Evolutionary conservation across 768 basidiomycete species (phyloP).

Genomic region (Leccinum rimulosum): DNA sequence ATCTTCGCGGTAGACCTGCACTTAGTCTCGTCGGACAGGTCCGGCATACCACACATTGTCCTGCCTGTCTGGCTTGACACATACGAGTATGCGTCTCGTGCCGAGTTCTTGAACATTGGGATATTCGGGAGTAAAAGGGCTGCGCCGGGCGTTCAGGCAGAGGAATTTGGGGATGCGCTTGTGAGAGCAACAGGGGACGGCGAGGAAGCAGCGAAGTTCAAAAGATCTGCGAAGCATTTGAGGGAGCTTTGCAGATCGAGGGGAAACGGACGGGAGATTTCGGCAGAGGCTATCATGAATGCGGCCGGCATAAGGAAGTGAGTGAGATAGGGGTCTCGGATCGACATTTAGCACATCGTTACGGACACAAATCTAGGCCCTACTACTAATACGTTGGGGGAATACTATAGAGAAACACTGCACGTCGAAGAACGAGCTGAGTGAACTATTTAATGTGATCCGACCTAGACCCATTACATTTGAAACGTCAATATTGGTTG

Average conservation of each 20-base stretch:
- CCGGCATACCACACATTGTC: constrained; percentile 8
- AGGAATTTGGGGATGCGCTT: constrained; percentile 7
- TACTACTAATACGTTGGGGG: no score
- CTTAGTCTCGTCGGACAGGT: constrained; percentile 1
- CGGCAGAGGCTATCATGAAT: background rate
- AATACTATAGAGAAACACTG: no score
- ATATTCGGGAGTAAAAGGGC: background rate
- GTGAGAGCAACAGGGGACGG: constrained; percentile 3
- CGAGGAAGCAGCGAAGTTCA: constrained; percentile 4
- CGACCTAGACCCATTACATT: no score
- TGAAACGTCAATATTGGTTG: no score
- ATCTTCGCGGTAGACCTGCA: background rate
- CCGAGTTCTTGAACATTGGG: constrained; percentile 8
- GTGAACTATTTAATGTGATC: no score
- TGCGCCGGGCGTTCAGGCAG: constrained; percentile 2
- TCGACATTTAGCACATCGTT: no score
- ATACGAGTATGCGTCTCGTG: constrained; percentile 4
- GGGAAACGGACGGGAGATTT: constrained; percentile 5
- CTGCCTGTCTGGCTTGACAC: constrained; percentile 17
- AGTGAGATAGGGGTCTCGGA: background rate
- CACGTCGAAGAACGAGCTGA: no score
- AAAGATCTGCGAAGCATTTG: constrained; percentile 2
- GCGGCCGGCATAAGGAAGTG: background rate
- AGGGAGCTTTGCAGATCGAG: constrained; percentile 3
- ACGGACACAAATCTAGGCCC: no score